Percentiles rank a stretch among this genome's conserved stretches.
phyloP scores from a whole-genome alignment of 1,284 basidiomycete genomes.

The Cutaneotrichosporon mucoides region DNA sequence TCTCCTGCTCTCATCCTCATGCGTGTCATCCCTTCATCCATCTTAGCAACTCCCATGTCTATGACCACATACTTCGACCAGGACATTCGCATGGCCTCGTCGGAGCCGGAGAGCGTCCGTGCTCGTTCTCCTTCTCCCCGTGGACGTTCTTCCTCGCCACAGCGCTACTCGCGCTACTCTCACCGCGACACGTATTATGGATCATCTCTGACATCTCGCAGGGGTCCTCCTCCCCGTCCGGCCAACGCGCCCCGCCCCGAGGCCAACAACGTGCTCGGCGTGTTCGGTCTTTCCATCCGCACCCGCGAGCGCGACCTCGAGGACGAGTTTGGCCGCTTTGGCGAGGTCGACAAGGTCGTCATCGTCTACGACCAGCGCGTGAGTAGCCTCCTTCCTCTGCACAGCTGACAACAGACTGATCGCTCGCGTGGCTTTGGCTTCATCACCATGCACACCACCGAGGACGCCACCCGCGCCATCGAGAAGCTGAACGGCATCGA shows the following conservation, averaged over 20 bases:
- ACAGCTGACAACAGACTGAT: conserved; percentile 62
- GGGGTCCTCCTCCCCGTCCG: conserved; percentile 21
- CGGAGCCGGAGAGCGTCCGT: background rate
- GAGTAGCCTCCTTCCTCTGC: no score
- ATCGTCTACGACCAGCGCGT: conserved; percentile 99
- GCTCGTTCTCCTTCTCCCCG: background rate
- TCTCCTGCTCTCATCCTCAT: no score
- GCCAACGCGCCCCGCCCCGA: conserved; percentile 53
- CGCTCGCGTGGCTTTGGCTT: conserved; percentile 97
- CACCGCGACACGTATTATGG: background rate
- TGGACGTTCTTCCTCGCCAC: no score
- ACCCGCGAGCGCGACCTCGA: conserved; percentile 91
- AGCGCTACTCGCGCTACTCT: background rate
- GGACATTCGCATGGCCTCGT: background rate
- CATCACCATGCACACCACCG: conserved; percentile 82
- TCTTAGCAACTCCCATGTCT: background rate
- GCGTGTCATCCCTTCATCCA: background rate
- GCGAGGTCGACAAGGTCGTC: conserved; percentile 88
- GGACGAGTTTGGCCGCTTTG: conserved; percentile 84
- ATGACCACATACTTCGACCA: background rate
- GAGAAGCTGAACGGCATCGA: conserved; percentile 89
- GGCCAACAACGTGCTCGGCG: conserved; percentile 85
- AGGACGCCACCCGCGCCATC: conserved; percentile 83
- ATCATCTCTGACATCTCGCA: background rate
- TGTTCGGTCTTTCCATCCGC: conserved; percentile 92